Evolutionary conservation across 2,329 filamentous ascomycete species (phyloP), one percentile per base, ranked within the genome.

Genomic region (Phoma sp.): DNA sequence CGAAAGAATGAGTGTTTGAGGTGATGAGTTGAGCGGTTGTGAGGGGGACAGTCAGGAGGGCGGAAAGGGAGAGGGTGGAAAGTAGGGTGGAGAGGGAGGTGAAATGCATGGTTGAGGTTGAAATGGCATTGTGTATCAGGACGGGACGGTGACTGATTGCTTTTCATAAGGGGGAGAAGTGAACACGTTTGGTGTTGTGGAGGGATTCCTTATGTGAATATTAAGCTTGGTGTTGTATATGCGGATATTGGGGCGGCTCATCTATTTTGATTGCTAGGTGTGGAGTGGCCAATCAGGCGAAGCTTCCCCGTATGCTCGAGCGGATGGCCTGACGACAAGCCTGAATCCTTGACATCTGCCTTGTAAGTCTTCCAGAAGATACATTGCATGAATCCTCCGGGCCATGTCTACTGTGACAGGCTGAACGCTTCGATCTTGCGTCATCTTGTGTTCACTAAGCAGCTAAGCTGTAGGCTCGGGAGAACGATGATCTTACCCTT

Each of bases 171-270:
- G 29, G 59, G 42, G 22, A 50, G 55, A 64, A 65, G 38, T 68
- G 70, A 64, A 64, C 70, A 74, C 71, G 70, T 73, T 61, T 70
- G 70, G 62, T 22, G 7, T 56, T 70, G 62, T 61, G 67, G 61
- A 56, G 60, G 67, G 46, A 64, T 69, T 43, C 64, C 60, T 18
- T 27, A 46, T 38, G 60, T 46, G 57, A 64, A 60, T 11, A 55
- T 54, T 37, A 54, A 53, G 51, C 57, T 58, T 51, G 52, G 57
- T 43, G 62, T 56, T 58, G 61, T 63, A 65, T 55, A 56, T 45
- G 57, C 42, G 42, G 60, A 68, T 62, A 69, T 69, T 69, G 67
- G 69, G 62, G 64, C 59, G 62, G 64, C 64, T 72, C 70, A 69
- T 61, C 46, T 71, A 69, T 56, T 70, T 73, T 73, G 69, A 73